These are phyloP conservation scores for Leishmania tarentolae DNA, from an alignment of 208 protist genomes.

Conservation along the genomic window DNA sequence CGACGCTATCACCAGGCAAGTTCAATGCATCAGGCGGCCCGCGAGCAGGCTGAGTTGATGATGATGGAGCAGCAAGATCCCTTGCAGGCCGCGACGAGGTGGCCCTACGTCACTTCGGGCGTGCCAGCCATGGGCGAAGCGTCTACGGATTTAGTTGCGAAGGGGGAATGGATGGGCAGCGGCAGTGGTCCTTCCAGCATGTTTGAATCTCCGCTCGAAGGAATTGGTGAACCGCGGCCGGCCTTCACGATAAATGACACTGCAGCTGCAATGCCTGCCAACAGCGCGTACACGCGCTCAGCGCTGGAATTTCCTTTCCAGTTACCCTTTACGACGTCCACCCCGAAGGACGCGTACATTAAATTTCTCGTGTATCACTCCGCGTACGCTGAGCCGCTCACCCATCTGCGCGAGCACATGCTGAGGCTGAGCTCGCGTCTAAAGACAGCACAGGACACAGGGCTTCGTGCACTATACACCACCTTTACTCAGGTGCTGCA, in stretches of 20 bases:
- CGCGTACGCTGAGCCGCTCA: slow-evolving; percentile 42
- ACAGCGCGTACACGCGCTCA: slow-evolving; percentile 15
- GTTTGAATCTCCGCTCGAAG: not conserved
- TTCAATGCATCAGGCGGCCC: slow-evolving; percentile 34
- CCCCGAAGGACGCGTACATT: slow-evolving; percentile 43
- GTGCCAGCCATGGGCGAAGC: not conserved
- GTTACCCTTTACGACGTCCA: slow-evolving; percentile 52
- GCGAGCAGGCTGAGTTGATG: slow-evolving; percentile 40
- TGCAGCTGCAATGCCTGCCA: slow-evolving; percentile 10
- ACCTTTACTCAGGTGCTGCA: slow-evolving; percentile 31
- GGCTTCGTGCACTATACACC: slow-evolving; percentile 43
- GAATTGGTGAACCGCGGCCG: not conserved
- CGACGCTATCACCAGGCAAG: slow-evolving; percentile 25
- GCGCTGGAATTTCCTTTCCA: slow-evolving; percentile 38
- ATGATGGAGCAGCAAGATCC: slow-evolving; percentile 53
- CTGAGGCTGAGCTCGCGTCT: slow-evolving; percentile 56
- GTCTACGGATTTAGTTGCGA: not conserved
- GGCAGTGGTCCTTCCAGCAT: not conserved
- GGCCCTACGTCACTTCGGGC: not conserved
- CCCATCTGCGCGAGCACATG: slow-evolving; percentile 36
- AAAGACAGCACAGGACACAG: slow-evolving; percentile 46
- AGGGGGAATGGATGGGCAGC: not conserved
- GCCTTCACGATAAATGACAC: not conserved
- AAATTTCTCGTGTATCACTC: slow-evolving; percentile 52
- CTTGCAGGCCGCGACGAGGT: not conserved